Evolutionary conservation across 768 basidiomycete genomes (phyloP), one percentile per base, ranked within the genome.

Genomic region (Tulasnella sp.): DNA sequence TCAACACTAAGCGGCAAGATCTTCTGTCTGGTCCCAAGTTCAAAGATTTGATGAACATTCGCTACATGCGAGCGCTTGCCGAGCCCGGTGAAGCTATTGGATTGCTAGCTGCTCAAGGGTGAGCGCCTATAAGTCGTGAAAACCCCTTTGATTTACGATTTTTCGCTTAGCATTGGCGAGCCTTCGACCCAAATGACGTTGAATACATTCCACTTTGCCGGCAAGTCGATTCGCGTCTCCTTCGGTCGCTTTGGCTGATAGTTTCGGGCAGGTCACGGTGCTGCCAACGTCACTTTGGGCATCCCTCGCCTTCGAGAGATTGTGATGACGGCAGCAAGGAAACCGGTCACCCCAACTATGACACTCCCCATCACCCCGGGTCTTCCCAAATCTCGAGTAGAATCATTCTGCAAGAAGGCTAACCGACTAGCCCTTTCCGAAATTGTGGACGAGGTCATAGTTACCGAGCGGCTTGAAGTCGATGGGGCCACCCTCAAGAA

Each of bases 151-250:
- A 19, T 12, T 22, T 59, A 0, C 22, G 26, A 59, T 6, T 14
- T 29, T 5, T 22, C 52, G 14, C 69, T 8, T 73, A 98, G 97
- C 81, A 88, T 99, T 52, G 97, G 97, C 67, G 97, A 99, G 80
- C 97, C 97, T 5, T 99, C 97, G 17, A 99, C 97, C 0, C 97
- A 99, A 79, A 99, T 99, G 97, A 99, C 97, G 9, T 82, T 99
- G 75, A 99, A 99, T 79, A 99, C 97, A 14, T 99, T 99, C 87
- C 97, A 99, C 83, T 95, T 99, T 77, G 97, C 97, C 76, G 96
- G 94, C 89, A 80, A 86, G n/a, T 19, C 11, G 5, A 62, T 62
- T 22, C 14, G 3, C n/a, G 26, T 39, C 26, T 5, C 1, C 1
- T 52, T 11, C n/a, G 22, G 6, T 32, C 29, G 12, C 62, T 17